A percentile compares a stretch with the other conserved stretches of the same genome.
phyloP scores from a whole-genome alignment of 2,329 filamentous ascomycete species.

The Penicillium frequentans region DNA sequence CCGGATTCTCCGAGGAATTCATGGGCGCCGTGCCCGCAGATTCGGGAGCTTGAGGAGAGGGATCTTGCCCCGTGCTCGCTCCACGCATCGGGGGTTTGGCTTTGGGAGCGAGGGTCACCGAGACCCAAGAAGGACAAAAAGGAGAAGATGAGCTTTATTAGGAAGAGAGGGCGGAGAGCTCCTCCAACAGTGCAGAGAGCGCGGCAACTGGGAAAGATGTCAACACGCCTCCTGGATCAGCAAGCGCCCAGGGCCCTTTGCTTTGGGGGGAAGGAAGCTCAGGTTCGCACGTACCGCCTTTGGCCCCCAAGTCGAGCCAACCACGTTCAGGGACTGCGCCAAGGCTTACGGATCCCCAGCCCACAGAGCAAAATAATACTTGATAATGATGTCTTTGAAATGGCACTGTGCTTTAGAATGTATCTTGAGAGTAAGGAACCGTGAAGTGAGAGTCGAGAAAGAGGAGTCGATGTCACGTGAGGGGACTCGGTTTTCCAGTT shows the following conservation, averaged over 20 bases:
- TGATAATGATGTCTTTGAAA: neutral
- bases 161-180: neutral
- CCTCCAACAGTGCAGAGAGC: slow-evolving; percentile 4
- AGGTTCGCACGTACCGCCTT: slow-evolving; percentile 17
- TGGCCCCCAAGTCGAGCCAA: slow-evolving; percentile 11
- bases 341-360: slow-evolving; percentile 4
- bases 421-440: neutral
- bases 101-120: slow-evolving; percentile 11
- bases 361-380: slow-evolving; percentile 3
- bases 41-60: slow-evolving; percentile 30
- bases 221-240: slow-evolving; percentile 18
- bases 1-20: slow-evolving; percentile 29
- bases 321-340: slow-evolving; percentile 7
- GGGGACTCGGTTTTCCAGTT: neutral
- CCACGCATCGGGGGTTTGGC: slow-evolving; percentile 33
- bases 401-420: neutral
- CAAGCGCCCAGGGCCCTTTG: slow-evolving; percentile 7
- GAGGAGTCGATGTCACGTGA: slow-evolving; percentile 4
- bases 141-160: slow-evolving; percentile 7
- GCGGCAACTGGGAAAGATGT: slow-evolving; percentile 10
- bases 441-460: neutral
- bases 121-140: slow-evolving; percentile 6
- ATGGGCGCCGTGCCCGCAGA: slow-evolving; percentile 35
- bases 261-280: slow-evolving; percentile 4
- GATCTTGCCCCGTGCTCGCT: slow-evolving; percentile 34